Evolutionary conservation across 345 rosid genomes (phyloP), one percentile per base, ranked within the genome.

Genomic region (Fremontodendron californicum): DNA sequence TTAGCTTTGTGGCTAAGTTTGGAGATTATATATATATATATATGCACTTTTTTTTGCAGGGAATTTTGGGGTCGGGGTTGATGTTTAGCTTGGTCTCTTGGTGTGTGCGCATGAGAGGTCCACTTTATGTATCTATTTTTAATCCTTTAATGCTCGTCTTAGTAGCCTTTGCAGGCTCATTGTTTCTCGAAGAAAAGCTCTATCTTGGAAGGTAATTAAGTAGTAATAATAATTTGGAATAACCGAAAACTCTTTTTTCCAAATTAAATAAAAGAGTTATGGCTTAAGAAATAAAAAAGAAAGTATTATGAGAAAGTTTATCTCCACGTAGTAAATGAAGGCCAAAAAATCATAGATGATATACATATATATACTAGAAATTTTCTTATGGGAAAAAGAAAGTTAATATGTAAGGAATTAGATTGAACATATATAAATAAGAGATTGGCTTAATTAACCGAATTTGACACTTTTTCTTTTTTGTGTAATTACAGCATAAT

Each of bases 401-500:
- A 33, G 1, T 33, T 1, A 33, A 33, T 33, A 1, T 33, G 3
- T 33, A 3, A 33, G 2, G 1, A 33, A 3, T n/a, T 39, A 3
- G 35, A 33, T 33, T 33, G 35, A 33, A 3, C 35, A 33, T 3
- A 33, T 33, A 33, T 33, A 13, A 12, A 45, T 46, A 46, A 13
- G 18, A 12, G 5, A 46, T 13, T 46, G 11, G 51, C 23, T 54
- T 54, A n/a, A 23, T 6, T 51, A 27, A 11, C 21, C 21, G 3
- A 19, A 45, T 12, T 45, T 45, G n/a, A 1, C 7, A 2, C 15
- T 2, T 39, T 16, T 16, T 27, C n/a, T 2, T 72, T 33, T 27
- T 54, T 5, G 5, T n/a, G 27, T 39, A 73, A 61, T 74, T 72
- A 42, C 82, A 90, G 94, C 77, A 21, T 86, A 66, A 70, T 87